These are phyloP conservation scores for Phlegmacium glaucopus DNA, from an alignment of 768 basidiomycete genomes.

Conservation along the genomic window DNA sequence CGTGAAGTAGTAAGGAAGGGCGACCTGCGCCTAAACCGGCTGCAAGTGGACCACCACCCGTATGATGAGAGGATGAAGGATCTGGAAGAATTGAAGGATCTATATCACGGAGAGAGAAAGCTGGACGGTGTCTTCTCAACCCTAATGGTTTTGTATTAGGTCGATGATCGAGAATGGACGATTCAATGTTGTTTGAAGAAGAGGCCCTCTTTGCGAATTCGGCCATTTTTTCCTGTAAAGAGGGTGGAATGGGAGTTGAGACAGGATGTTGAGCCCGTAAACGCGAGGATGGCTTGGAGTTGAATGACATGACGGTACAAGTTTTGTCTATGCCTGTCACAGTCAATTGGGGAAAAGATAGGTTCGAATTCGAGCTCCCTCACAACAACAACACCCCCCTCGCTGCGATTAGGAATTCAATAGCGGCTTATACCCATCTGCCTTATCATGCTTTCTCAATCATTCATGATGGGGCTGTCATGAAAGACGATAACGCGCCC, in stretches of 20 bases:
- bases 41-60: slow-evolving; percentile 42
- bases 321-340: slow-evolving; percentile 28
- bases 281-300: slow-evolving; percentile 16
- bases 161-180: slow-evolving; percentile 4
- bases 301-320: slow-evolving; percentile 15
- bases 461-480: slow-evolving; percentile 85
- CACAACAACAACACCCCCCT: slow-evolving; percentile 48
- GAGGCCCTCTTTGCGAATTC: slow-evolving; percentile 48
- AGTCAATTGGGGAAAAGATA: slow-evolving; percentile 45
- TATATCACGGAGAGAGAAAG: slow-evolving; percentile 64
- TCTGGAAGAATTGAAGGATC: slow-evolving; percentile 39
- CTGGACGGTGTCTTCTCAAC: slow-evolving; percentile 49
- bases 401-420: slow-evolving; percentile 48
- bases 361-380: slow-evolving; percentile 43
- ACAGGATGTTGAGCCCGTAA: slow-evolving; percentile 40
- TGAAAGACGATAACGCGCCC: slow-evolving; percentile 76
- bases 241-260: slow-evolving; percentile 77
- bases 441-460: slow-evolving; percentile 74
- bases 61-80: neutral
- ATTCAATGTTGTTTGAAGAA: slow-evolving; percentile 16
- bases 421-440: slow-evolving; percentile 77
- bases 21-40: slow-evolving; percentile 73
- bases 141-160: slow-evolving; percentile 22
- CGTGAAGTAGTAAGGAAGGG: slow-evolving; percentile 43
- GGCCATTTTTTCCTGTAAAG: slow-evolving; percentile 91